Percentiles rank a stretch among this genome's conserved stretches.
These are phyloP conservation scores for Psilocybe azurescens DNA, from an alignment of 768 basidiomycete species.

Conservation along the genomic window DNA sequence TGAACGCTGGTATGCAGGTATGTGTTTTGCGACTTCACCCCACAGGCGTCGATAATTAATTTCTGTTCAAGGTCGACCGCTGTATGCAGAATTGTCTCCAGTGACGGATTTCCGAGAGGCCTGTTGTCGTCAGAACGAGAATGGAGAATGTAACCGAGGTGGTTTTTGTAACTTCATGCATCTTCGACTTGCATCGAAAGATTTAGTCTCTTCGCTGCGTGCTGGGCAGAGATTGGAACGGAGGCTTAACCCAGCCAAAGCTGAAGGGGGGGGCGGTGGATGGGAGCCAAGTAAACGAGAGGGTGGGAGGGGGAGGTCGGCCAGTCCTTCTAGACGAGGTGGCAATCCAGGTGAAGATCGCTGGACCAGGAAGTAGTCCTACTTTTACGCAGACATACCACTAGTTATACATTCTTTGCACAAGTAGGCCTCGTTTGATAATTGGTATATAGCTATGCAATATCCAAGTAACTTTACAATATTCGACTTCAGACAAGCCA, in stretches of 20 bases:
- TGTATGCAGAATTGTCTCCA: conserved; percentile 97
- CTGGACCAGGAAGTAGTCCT: conserved; percentile 61
- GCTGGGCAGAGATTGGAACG: conserved; percentile 87
- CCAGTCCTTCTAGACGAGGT: conserved; percentile 69
- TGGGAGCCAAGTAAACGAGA: conserved; percentile 85
- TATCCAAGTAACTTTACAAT: neutral
- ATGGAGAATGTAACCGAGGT: conserved; percentile 97
- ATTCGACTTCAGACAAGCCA: conserved; percentile 19
- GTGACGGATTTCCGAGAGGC: conserved; percentile 99
- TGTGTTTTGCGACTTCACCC: conserved; percentile 30
- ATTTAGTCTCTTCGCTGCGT: conserved; percentile 78
- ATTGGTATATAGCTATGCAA: neutral
- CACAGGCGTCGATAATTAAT: conserved; percentile 15
- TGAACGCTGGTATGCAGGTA: conserved; percentile 97
- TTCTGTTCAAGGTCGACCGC: conserved; percentile 71
- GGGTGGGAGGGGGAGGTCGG: conserved; percentile 70
- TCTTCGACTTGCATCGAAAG: conserved; percentile 84
- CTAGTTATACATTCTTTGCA: neutral
- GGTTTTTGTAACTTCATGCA: conserved; percentile 99
- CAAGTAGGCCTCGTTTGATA: neutral
- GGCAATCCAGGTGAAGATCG: conserved; percentile 76
- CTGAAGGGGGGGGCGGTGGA: conserved; percentile 71
- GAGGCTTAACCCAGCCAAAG: conserved; percentile 70
- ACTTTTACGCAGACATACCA: neutral
- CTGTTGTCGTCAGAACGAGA: conserved; percentile 98